Conservation (phyloP, 306 rosid genomes). For the Rosa rugosa region DNA sequence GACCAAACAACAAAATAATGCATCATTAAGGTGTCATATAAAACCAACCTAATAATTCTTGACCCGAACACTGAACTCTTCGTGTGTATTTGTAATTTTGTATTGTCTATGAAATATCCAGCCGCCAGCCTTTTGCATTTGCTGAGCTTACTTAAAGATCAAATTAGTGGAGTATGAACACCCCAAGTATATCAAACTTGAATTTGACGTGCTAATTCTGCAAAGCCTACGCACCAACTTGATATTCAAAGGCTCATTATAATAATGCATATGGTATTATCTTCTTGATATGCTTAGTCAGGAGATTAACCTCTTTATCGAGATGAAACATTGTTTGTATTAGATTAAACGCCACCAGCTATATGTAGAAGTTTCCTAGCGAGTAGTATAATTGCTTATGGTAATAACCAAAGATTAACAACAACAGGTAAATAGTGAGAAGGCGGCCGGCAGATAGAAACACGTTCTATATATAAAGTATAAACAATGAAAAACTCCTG, state of each 20-base stretch:
- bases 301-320: neutral
- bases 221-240: neutral
- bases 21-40: no score
- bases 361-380: neutral
- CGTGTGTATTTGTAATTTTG: no score
- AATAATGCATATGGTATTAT: neutral
- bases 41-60: no score
- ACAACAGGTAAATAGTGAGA: neutral
- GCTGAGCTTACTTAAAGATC: neutral
- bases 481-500: neutral
- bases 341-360: neutral
- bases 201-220: neutral
- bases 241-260: neutral
- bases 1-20: no score
- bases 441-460: neutral
- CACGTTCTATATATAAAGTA: neutral
- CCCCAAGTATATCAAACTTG: neutral
- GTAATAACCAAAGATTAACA: neutral
- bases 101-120: neutral
- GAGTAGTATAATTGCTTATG: neutral
- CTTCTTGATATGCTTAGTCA: neutral
- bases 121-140: neutral
- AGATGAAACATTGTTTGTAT: neutral
- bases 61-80: neutral
- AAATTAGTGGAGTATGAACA: neutral